A percentile compares a stretch with the other conserved stretches of the same genome.
These are phyloP conservation scores for Kluyveromyces aestuarii DNA, from an alignment of 805 yeast genomes.

Conservation along the genomic window DNA sequence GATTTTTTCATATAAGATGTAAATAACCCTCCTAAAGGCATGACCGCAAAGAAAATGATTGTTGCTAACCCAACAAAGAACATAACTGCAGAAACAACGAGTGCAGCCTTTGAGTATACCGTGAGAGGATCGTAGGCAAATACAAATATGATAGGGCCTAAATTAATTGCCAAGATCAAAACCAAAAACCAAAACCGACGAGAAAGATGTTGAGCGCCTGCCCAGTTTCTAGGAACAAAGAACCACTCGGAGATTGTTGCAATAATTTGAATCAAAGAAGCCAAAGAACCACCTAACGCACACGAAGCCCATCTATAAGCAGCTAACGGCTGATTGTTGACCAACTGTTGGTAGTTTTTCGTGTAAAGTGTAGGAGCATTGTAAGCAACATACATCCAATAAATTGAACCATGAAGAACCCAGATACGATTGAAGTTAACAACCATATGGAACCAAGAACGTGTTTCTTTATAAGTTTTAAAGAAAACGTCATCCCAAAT, in stretches of 20 bases:
- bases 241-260: constrained; percentile 93
- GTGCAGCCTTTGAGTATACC: constrained; percentile 61
- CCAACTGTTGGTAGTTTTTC: constrained; percentile 70
- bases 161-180: constrained; percentile 55
- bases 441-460: constrained; percentile 95
- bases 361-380: constrained; percentile 91
- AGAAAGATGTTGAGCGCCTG: constrained; percentile 94
- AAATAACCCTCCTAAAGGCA: constrained; percentile 96
- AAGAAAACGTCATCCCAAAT: constrained; percentile 87
- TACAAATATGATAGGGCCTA: constrained; percentile 81
- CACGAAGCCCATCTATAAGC: constrained; percentile 90
- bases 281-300: constrained; percentile 88
- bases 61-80: constrained; percentile 86
- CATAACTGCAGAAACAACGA: constrained; percentile 72
- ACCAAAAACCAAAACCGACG: constrained; percentile 77
- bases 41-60: constrained; percentile 73
- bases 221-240: constrained; percentile 97
- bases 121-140: constrained; percentile 71
- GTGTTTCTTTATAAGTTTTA: constrained; percentile 90
- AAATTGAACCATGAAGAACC: constrained; percentile 83
- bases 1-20: constrained; percentile 84
- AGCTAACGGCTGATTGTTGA: constrained; percentile 78
- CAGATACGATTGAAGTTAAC: constrained; percentile 97
- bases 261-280: constrained; percentile 65
- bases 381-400: constrained; percentile 93